A percentile compares a stretch with the other conserved stretches of the same genome.
These are phyloP conservation scores for Globisporangium radiosum DNA, from an alignment of 352 stramenopile genomes.

Conservation along the genomic window DNA sequence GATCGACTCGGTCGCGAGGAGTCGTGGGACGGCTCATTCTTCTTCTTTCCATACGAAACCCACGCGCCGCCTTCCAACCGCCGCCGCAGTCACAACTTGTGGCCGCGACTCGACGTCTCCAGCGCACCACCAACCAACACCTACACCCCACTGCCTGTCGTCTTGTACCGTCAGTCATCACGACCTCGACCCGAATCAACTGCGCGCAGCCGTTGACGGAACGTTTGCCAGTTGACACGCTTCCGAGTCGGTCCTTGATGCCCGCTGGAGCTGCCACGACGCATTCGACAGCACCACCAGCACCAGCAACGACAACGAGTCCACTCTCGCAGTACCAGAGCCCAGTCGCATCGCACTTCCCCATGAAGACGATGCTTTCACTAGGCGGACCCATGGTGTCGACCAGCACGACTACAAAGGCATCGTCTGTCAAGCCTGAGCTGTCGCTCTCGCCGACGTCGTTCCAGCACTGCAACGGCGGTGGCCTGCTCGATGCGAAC, in stretches of 20 bases:
- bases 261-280: neutral
- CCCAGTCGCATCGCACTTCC: conserved; percentile 13
- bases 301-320: neutral
- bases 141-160: no score
- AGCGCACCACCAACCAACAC: no score
- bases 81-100: no score
- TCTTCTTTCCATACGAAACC: conserved; percentile 14
- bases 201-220: no score
- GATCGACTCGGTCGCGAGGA: conserved; percentile 3
- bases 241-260: no score
- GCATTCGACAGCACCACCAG: neutral
- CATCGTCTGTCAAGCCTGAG: neutral
- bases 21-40: conserved; percentile 12
- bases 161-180: no score
- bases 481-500: conserved; percentile 10
- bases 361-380: conserved; percentile 18
- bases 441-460: neutral
- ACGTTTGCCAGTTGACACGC: no score
- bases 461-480: neutral
- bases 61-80: neutral
- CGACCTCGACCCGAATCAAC: no score
- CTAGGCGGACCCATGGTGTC: neutral
- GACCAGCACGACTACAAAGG: neutral
- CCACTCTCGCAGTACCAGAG: conserved; percentile 9
- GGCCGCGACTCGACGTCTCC: no score